These are phyloP conservation scores for Acarospora socialis DNA, from an alignment of 2,329 filamentous ascomycete genomes.

Conservation along the genomic window DNA sequence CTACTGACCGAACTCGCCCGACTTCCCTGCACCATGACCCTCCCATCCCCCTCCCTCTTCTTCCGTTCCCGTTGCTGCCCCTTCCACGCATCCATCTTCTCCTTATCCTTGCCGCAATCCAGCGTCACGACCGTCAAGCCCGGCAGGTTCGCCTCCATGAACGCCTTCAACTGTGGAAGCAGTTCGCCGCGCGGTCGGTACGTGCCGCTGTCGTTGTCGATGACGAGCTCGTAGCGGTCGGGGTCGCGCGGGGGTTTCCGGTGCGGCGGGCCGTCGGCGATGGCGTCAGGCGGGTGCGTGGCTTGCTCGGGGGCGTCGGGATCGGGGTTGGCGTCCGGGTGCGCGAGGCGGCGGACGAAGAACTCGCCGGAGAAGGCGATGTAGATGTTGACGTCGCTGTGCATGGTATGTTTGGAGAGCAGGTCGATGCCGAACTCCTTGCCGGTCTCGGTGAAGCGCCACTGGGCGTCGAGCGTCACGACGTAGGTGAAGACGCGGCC, in stretches of 20 bases:
- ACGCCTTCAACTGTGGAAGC: slow-evolving; percentile 56
- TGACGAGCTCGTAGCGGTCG: slow-evolving; percentile 63
- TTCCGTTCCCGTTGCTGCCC: slow-evolving; percentile 58
- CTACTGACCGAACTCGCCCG: slow-evolving; percentile 34
- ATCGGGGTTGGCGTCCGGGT: slow-evolving; percentile 29
- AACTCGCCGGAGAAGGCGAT: slow-evolving; percentile 91
- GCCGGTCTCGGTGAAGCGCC: slow-evolving; percentile 89
- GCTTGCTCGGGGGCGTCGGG: slow-evolving; percentile 31
- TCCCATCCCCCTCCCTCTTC: slow-evolving; percentile 42
- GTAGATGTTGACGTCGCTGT: slow-evolving; percentile 81
- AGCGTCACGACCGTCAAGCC: slow-evolving; percentile 60
- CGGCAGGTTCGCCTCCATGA: slow-evolving; percentile 59
- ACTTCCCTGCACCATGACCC: slow-evolving; percentile 36
- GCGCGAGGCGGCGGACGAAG: slow-evolving; percentile 59
- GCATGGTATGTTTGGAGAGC: slow-evolving; percentile 92
- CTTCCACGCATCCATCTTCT: slow-evolving; percentile 62
- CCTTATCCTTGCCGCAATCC: slow-evolving; percentile 58
- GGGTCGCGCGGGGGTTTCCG: slow-evolving; percentile 38
- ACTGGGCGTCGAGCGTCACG: slow-evolving; percentile 68
- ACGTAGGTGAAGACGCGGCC: slow-evolving; percentile 85
- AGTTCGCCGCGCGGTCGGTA: slow-evolving; percentile 73
- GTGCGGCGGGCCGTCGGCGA: slow-evolving; percentile 31
- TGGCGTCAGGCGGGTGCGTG: slow-evolving; percentile 19
- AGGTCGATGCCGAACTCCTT: slow-evolving; percentile 92
- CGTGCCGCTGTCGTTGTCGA: slow-evolving; percentile 91